Conservation (phyloP, 768 basidiomycete species). For the Boletus coccyginus region DNA sequence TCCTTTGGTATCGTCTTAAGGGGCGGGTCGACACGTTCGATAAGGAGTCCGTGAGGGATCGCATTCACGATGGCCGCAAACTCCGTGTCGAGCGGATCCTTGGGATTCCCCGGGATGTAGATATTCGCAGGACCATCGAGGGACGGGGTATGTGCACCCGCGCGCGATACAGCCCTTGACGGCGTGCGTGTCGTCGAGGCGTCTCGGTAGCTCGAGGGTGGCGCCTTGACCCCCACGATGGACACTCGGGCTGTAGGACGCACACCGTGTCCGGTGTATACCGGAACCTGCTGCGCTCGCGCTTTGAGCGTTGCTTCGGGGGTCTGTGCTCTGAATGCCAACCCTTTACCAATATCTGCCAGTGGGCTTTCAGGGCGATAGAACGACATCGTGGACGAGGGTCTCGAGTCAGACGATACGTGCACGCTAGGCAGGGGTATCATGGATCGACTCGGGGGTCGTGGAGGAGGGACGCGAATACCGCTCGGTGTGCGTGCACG, state of each 20-base stretch:
- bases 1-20: slow-evolving; percentile 61
- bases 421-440: slow-evolving; percentile 78
- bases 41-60: slow-evolving; percentile 69
- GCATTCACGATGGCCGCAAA: slow-evolving; percentile 74
- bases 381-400: slow-evolving; percentile 69
- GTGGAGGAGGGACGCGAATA: slow-evolving; percentile 49
- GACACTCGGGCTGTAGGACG: slow-evolving; percentile 42
- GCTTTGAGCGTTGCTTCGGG: slow-evolving; percentile 63
- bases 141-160: slow-evolving; percentile 61
- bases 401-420: slow-evolving; percentile 65
- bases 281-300: slow-evolving; percentile 56
- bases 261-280: slow-evolving; percentile 43
- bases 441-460: slow-evolving; percentile 81
- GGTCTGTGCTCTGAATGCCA: slow-evolving; percentile 57
- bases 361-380: slow-evolving; percentile 56
- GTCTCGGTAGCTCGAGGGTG: slow-evolving; percentile 79
- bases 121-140: slow-evolving; percentile 53
- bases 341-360: slow-evolving; percentile 32
- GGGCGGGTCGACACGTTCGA: slow-evolving; percentile 81
- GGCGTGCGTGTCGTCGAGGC: slow-evolving; percentile 51
- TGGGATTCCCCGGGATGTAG: slow-evolving; percentile 62
- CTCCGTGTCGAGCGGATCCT: slow-evolving; percentile 82
- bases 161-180: slow-evolving; percentile 64
- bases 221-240: slow-evolving; percentile 41
- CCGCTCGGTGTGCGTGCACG: slow-evolving; percentile 42